Conservation (phyloP, 1,284 basidiomycete genomes). For the Phlebopus sp. region DNA sequence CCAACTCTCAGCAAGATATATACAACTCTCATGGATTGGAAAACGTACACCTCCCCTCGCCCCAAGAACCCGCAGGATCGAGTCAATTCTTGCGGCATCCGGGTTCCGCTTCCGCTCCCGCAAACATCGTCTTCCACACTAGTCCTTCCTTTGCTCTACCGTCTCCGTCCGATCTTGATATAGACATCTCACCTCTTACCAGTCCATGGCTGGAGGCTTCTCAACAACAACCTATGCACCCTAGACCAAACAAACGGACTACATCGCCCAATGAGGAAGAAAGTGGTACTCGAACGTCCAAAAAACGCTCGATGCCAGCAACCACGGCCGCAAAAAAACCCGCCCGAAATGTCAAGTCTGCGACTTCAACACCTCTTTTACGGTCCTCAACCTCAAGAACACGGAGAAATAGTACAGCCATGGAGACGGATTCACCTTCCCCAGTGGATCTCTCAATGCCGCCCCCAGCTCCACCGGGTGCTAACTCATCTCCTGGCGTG, state of each 20-base stretch:
- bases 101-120: slow-evolving; percentile 57
- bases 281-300: slow-evolving; percentile 36
- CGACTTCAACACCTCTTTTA: slow-evolving; percentile 62
- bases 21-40: slow-evolving; percentile 22
- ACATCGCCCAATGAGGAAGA: slow-evolving; percentile 41
- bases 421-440: slow-evolving; percentile 63
- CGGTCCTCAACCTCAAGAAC: slow-evolving; percentile 33
- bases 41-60: slow-evolving; percentile 24
- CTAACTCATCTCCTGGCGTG: slow-evolving; percentile 15
- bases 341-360: slow-evolving; percentile 51
- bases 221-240: slow-evolving; percentile 35
- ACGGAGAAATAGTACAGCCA: slow-evolving; percentile 41
- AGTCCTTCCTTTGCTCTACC: slow-evolving; percentile 34
- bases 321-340: slow-evolving; percentile 28
- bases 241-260: slow-evolving; percentile 38
- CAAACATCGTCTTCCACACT: slow-evolving; percentile 56
- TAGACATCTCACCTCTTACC: slow-evolving; percentile 71
- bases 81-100: slow-evolving; percentile 34
- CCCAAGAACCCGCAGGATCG: slow-evolving; percentile 26
- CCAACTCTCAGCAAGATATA: slow-evolving; percentile 30
- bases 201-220: slow-evolving; percentile 71
- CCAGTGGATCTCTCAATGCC: slow-evolving; percentile 84
- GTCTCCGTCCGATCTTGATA: slow-evolving; percentile 55
- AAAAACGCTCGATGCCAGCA: slow-evolving; percentile 49
- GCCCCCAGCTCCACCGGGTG: slow-evolving; percentile 54